Evolutionary conservation across 495 filamentous ascomycete genomes (phyloP), one percentile per base, ranked within the genome.

Genomic region (Hypoxylon trugodes): DNA sequence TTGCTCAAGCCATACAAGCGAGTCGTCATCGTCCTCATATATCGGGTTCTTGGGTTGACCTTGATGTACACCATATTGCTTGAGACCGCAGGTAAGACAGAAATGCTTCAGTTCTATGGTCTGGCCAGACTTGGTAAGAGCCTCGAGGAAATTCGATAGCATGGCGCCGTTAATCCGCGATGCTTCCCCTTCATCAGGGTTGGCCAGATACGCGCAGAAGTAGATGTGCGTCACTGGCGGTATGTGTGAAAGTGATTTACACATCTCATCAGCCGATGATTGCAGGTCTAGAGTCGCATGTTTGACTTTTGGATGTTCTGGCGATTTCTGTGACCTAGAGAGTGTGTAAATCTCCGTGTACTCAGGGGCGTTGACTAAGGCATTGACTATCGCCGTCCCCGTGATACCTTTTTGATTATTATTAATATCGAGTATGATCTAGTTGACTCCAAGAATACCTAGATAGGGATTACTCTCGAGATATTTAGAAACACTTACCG

Each of bases 21-120:
- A 43, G 16, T 53, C 43, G 15, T 57, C 55, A 54, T 84, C 81
- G 9, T 72, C 69, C 66, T 84, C 82, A 25, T 69, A 54, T 70
- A 83, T 72, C 1, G 83, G 78, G 62, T 76, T 74, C 65, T 84
- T 74, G n/a, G 79, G 76, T 50, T 77, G 74, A n/a, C 82, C 82
- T 1, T 82, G 73, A 65, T 85, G 78, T 1, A 84, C 81, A 22
- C 85, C 81, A 61, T 87, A 87, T 41, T 86, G 80, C 63, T 85
- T 86, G 12, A 74, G 71, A 1, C 84, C 82, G 7, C 78, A 81
- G 1, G 83, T 81, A 24, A 86, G 74, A 37, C 86, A 68, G 46
- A 86, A 74, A 35, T 78, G 76, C 61, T 83, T 82, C 36, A 85
- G 57, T 3, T 73, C 71, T 35, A 69, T 66, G 13, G 64, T 61